Evolutionary conservation across 371 early-diverging fungal genomes (phyloP), one percentile per base, ranked within the genome.

Genomic region (Mortierella sp.): DNA sequence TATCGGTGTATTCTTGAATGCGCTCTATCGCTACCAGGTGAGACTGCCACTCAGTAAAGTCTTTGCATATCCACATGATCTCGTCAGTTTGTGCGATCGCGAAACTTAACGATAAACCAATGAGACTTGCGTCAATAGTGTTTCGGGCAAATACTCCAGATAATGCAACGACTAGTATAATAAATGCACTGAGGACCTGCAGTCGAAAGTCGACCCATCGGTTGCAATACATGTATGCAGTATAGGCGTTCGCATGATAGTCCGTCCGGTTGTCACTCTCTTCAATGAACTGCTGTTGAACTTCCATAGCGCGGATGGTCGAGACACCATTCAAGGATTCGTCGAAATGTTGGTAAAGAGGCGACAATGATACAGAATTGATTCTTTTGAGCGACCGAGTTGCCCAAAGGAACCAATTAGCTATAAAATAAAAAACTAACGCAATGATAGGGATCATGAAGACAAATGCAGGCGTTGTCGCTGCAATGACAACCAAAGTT

Each of bases 141-240:
- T 83, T 59, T 11, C 87, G 77, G 7, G 73, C 82, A 58, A 84
- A 68, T 24, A 89, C 84, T 33, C 89, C 89, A 47, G 92, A 83
- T 5, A 87, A 69, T 1, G 93, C 87, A 22, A 91, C 89, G 24
- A 86, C 84, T 28, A 92, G 85, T 63, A 89, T 86, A 58, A 93
- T 91, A 40, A 82, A 77, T n/a, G 87, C 86, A 19, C 89, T 87
- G 52, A 90, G 66, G 33, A 92, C 87, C 84, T 99, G 97, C 13
- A 98, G 90, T 24, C 98, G 93, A 11, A 97, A 87, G 28, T 96
- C 96, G 40, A 97, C 84, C 96, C 98, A 98, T 52, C 97, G 94
- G 69, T 97, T 96, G 59, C 93, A 90, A 8, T 91, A 88, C 22
- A 94, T 82, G 10, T 92, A 92, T 0, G 96, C 93, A 76, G 91